Percentiles rank a stretch among this genome's conserved stretches.
phyloP scores from a whole-genome alignment of 352 stramenopile genomes.

The Globisporangium irregulare region DNA sequence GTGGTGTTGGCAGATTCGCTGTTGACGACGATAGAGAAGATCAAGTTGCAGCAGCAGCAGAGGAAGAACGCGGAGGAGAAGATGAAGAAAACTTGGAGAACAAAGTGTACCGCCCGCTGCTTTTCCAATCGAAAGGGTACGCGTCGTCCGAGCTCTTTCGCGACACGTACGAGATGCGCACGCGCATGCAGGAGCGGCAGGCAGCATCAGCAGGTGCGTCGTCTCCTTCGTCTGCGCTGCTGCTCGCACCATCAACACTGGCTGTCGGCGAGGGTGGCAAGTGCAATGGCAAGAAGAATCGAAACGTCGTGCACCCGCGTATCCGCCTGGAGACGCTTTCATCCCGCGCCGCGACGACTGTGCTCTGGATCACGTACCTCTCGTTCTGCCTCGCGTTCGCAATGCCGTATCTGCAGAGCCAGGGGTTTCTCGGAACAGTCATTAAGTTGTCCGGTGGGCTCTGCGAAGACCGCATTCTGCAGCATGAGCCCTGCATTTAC shows the following conservation, averaged over 20 bases:
- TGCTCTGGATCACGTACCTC: constrained; percentile 78
- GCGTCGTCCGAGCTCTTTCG: constrained; percentile 78
- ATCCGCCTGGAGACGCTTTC: constrained; percentile 83
- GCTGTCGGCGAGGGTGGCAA: not conserved
- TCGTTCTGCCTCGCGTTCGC: constrained; percentile 65
- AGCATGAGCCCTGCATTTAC: constrained; percentile 53
- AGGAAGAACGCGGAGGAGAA: constrained; percentile 9
- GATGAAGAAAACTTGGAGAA: constrained; percentile 33
- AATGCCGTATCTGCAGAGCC: constrained; percentile 74
- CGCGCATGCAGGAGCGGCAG: constrained; percentile 34
- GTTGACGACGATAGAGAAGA: not conserved
- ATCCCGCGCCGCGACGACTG: constrained; percentile 61
- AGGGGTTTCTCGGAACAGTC: constrained; percentile 65
- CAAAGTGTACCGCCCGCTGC: constrained; percentile 70
- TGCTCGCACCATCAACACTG: constrained; percentile 1
- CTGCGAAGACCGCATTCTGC: constrained; percentile 25
- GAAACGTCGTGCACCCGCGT: constrained; percentile 29
- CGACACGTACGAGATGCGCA: constrained; percentile 79
- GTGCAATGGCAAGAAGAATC: constrained; percentile 16
- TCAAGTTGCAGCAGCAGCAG: not conserved
- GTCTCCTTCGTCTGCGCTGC: constrained; percentile 26
- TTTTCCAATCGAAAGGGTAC: constrained; percentile 80
- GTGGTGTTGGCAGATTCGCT: not conserved
- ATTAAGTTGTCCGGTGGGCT: constrained; percentile 52
- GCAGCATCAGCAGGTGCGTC: not conserved